phyloP scores from a whole-genome alignment of 2,329 filamentous ascomycete genomes.

The Colletotrichum gloeosporioides region DNA sequence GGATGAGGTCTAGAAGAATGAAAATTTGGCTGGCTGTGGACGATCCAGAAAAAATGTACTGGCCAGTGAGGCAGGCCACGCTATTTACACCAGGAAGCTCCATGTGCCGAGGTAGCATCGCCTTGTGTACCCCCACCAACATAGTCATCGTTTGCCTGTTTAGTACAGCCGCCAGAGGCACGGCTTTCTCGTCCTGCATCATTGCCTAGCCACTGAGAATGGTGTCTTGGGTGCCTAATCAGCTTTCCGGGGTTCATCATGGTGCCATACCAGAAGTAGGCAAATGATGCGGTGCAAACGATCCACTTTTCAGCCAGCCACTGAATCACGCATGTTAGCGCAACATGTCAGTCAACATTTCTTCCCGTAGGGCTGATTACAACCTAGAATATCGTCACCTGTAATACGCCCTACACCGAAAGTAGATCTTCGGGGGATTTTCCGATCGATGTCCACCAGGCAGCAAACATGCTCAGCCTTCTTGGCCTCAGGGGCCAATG shows the following conservation, averaged over 20 bases:
- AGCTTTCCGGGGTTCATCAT: not conserved
- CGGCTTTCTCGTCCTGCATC: not conserved
- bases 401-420: not conserved
- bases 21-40: not conserved
- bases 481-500: not conserved
- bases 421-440: not conserved
- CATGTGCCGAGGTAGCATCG: not conserved
- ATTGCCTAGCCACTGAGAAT: not conserved
- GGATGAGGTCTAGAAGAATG: not conserved
- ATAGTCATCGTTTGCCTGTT: not conserved
- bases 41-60: not conserved
- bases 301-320: not conserved
- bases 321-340: not conserved
- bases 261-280: not conserved
- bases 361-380: not conserved
- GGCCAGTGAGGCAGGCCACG: not conserved
- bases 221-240: not conserved
- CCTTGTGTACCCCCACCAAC: not conserved
- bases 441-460: not conserved
- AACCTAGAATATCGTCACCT: not conserved
- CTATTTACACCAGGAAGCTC: not conserved
- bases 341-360: not conserved
- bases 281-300: not conserved
- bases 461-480: not conserved
- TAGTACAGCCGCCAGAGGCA: not conserved